These are phyloP conservation scores for Flaveria linearis DNA, from an alignment of 129 eudicot species.

Conservation along the genomic window DNA sequence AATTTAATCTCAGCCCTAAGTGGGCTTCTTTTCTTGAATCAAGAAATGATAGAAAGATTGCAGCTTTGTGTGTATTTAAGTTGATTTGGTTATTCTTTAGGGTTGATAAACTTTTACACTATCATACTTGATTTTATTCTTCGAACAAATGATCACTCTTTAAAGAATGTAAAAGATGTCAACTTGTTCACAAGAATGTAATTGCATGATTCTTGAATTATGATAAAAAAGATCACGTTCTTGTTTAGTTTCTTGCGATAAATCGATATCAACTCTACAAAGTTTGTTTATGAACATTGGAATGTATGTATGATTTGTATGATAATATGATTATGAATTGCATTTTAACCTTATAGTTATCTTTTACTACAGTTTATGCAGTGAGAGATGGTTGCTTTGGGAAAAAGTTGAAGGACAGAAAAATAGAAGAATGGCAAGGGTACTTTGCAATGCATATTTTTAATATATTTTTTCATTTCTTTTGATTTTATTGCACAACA, in stretches of 20 bases:
- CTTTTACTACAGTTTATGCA: constrained; percentile 27
- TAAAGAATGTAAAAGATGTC: background rate
- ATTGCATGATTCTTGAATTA: background rate
- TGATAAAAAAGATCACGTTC: background rate
- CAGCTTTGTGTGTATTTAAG: constrained; percentile 6
- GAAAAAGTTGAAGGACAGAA: constrained; percentile 85
- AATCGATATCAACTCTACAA: background rate
- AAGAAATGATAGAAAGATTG: constrained; percentile 18
- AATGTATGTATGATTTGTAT: background rate
- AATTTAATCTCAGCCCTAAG: constrained; percentile 17
- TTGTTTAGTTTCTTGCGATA: background rate
- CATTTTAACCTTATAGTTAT: background rate
- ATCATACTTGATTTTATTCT: background rate
- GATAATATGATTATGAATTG: background rate
- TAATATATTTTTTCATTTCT: background rate
- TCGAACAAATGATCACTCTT: background rate
- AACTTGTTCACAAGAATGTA: background rate
- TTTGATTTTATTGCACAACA: background rate
- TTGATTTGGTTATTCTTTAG: background rate
- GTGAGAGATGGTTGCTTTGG: constrained; percentile 90
- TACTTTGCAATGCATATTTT: constrained; percentile 24
- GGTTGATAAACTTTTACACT: background rate
- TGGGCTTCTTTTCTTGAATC: constrained; percentile 22
- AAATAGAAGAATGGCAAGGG: constrained; percentile 93
- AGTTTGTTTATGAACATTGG: background rate